These are phyloP conservation scores for Boechera retrofracta DNA, from an alignment of 345 rosid species.

Conservation along the genomic window DNA sequence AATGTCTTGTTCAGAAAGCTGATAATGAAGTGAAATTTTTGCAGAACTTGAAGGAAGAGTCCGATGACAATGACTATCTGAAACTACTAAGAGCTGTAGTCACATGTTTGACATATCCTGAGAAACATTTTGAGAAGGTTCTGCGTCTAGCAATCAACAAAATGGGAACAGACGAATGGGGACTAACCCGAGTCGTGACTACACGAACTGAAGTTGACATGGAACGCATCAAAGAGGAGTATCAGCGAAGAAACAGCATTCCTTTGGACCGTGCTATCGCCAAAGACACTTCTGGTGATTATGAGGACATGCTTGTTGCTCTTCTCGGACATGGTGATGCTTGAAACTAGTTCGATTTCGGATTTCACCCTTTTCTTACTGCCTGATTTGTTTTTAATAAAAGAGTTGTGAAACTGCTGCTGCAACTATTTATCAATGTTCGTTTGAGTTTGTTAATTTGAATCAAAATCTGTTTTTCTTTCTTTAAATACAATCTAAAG, in stretches of 20 bases:
- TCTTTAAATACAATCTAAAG: conserved; percentile 34
- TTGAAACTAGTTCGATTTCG: conserved; percentile 38
- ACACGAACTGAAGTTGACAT: conserved; percentile 75
- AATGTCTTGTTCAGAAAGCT: neutral
- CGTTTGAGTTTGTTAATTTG: conserved; percentile 47
- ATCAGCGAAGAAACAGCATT: conserved; percentile 61
- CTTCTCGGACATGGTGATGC: conserved; percentile 57
- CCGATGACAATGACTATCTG: conserved; percentile 69
- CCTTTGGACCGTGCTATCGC: conserved; percentile 64
- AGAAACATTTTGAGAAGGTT: conserved; percentile 67
- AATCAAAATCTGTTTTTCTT: conserved; percentile 18
- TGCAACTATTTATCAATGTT: conserved; percentile 22
- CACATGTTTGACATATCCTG: conserved; percentile 67
- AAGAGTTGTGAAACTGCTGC: conserved; percentile 38
- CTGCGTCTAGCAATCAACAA: conserved; percentile 68
- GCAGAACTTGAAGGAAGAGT: conserved; percentile 63
- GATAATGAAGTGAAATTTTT: neutral
- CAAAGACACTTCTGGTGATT: conserved; percentile 72
- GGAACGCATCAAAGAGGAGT: conserved; percentile 72
- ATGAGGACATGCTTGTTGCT: conserved; percentile 69
- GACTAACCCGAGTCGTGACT: conserved; percentile 70
- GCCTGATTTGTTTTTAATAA: conserved; percentile 30
- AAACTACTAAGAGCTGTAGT: conserved; percentile 60
- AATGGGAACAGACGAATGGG: conserved; percentile 82
- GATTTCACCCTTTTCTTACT: neutral